Evolutionary conservation across 306 rosid genomes (phyloP).

Genomic region (Ormosia emarginata): DNA sequence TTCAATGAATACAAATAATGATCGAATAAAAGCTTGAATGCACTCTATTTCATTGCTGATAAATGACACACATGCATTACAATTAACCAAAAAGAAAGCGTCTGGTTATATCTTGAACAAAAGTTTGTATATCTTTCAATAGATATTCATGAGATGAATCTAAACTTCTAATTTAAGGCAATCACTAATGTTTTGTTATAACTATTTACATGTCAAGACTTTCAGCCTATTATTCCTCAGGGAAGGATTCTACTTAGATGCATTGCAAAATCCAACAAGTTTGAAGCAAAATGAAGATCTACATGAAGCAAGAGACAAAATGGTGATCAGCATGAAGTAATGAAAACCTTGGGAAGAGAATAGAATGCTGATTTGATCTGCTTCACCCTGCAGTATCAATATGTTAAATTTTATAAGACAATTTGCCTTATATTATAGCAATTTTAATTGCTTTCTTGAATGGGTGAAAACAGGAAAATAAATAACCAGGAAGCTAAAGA

Average conservation of each 20-base stretch:
- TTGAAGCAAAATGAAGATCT: background rate
- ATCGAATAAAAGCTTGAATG: background rate
- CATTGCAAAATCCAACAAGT: background rate
- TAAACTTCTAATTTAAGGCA: background rate
- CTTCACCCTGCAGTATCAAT: conserved; percentile 53
- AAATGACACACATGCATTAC: background rate
- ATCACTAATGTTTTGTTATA: background rate
- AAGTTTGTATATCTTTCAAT: background rate
- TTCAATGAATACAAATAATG: background rate
- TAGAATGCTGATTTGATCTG: conserved; percentile 93
- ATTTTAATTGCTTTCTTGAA: background rate
- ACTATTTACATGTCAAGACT: background rate
- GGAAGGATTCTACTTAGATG: background rate
- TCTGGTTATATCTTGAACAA: background rate
- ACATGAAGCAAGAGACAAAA: background rate
- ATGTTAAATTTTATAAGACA: background rate
- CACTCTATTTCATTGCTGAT: background rate
- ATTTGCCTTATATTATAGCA: background rate
- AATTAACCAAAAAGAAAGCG: background rate
- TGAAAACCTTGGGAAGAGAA: conserved; percentile 62
- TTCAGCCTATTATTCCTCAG: background rate
- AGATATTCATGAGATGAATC: background rate
- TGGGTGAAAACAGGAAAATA: background rate
- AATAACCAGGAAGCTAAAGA: background rate
- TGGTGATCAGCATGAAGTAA: background rate